Evolutionary conservation across 371 early-diverging fungal genomes (phyloP), one percentile per base, ranked within the genome.

Genomic region (Mucor saturninus): DNA sequence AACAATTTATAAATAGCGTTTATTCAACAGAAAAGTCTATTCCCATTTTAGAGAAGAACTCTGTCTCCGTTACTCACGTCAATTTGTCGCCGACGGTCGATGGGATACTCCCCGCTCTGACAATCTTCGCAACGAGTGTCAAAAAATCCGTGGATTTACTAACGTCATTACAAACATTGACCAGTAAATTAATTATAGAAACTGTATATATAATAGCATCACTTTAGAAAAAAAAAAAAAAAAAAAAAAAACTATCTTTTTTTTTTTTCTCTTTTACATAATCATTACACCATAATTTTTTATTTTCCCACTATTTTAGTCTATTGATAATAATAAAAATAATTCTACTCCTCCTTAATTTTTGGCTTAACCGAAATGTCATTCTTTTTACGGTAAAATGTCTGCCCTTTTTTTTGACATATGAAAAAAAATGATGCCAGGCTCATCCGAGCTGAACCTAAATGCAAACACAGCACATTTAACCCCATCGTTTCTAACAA

Each of bases 11-110:
- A 2, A 28, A 46, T 69, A 88, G 86, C 88, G 89, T 54, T 72
- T 78, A 62, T 83, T 84, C 61, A 88, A 89, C 53, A 77, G 80
- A 40, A 80, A 83, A 54, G 54, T 89, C 11, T 89, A 89, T 53
- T 62, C 81, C 31, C 80, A 85, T 26, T 89, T 87, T 75, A 68
- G 89, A 61, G 88, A 88, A 61, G 89, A 89, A 46, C 43, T 84
- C 0, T 89, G 89, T 59, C 72, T 85, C 46, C 81, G 87, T 10
- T 89, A 89, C 61, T 77, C 86, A 8, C 76, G 82, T 21, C 64
- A 74, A 49, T 83, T 86, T 64, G 74, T 84, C 31, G 75, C 83
- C 42, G 70, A 73, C 45, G 75, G 75, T 58, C 70, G 76, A 59
- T 83, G 86, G 74, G 67, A 79, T 1, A 74, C 83, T 7, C 39